These are phyloP conservation scores for Lineolata rhizophorae DNA, from an alignment of 495 filamentous ascomycete species.

Conservation along the genomic window DNA sequence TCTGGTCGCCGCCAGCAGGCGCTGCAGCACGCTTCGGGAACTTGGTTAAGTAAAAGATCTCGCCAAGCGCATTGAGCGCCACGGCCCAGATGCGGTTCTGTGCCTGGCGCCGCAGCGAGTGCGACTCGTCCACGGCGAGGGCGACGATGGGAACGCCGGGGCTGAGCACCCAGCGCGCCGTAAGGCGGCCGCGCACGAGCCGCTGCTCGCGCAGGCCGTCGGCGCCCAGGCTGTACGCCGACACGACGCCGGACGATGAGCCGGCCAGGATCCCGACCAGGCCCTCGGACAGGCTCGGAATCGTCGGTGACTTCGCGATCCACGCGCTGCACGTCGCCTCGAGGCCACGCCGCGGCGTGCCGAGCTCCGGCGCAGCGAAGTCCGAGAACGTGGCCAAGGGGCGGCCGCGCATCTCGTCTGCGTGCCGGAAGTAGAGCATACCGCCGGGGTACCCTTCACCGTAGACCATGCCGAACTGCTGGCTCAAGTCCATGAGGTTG, in stretches of 20 bases:
- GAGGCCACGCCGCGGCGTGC: conserved; percentile 48
- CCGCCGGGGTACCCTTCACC: conserved; percentile 72
- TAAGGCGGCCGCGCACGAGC: conserved; percentile 51
- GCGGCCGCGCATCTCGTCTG: conserved; percentile 56
- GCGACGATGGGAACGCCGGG: conserved; percentile 83
- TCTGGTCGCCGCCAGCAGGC: conserved; percentile 12
- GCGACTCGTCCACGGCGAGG: conserved; percentile 67
- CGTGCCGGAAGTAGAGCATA: conserved; percentile 35
- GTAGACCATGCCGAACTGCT: conserved; percentile 60
- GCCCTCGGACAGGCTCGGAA: conserved; percentile 53
- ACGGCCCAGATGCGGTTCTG: conserved; percentile 64
- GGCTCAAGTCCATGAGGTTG: conserved; percentile 77
- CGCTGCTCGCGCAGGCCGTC: conserved; percentile 42
- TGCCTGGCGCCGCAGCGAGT: conserved; percentile 41
- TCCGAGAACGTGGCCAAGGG: conserved; percentile 35
- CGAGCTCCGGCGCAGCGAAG: conserved; percentile 28
- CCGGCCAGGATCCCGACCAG: conserved; percentile 65
- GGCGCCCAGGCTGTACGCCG: conserved; percentile 55
- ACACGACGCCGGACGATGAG: conserved; percentile 69
- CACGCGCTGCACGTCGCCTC: conserved; percentile 60
- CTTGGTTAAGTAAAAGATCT: conserved; percentile 65
- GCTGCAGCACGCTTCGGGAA: conserved; percentile 32
- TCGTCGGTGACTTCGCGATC: conserved; percentile 64
- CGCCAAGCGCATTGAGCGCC: conserved; percentile 75
- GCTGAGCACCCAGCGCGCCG: conserved; percentile 68